phyloP scores from a whole-genome alignment of 352 stramenopile genomes.

The Phytophthora fragariae region DNA sequence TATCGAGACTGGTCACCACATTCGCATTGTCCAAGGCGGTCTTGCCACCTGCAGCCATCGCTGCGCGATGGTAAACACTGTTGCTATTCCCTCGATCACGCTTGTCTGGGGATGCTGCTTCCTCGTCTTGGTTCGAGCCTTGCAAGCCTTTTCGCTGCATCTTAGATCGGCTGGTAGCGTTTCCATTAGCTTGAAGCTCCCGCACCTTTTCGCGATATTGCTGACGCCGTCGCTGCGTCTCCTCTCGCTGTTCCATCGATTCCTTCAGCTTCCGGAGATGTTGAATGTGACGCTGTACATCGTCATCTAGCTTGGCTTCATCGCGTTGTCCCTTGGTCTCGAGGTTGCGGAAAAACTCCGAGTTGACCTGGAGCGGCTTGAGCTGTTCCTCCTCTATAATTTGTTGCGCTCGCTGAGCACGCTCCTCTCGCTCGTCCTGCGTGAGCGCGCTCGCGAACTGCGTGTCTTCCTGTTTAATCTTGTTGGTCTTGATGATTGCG shows the following conservation, averaged over 20 bases:
- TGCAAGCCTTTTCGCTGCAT: constrained; percentile 31
- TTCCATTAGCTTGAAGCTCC: constrained; percentile 50
- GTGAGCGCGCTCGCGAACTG: constrained; percentile 54
- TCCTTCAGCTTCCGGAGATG: constrained; percentile 86
- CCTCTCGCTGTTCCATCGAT: constrained; percentile 66
- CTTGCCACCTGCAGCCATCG: constrained; percentile 30
- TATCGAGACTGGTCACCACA: constrained; percentile 84
- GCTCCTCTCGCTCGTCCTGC: constrained; percentile 77
- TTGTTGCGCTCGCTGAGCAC: constrained; percentile 90
- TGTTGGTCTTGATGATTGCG: constrained; percentile 90
- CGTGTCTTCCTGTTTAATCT: constrained; percentile 82
- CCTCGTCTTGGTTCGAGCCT: constrained; percentile 57
- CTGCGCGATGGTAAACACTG: constrained; percentile 48
- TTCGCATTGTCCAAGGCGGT: constrained; percentile 39
- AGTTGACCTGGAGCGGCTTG: constrained; percentile 90
- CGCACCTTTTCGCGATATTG: constrained; percentile 70
- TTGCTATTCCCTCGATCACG: constrained; percentile 30
- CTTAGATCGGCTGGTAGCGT: constrained; percentile 33
- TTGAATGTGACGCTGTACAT: constrained; percentile 91
- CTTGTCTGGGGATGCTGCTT: constrained; percentile 24
- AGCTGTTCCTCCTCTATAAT: constrained; percentile 94
- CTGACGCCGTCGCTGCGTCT: constrained; percentile 64
- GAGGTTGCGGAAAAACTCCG: constrained; percentile 89
- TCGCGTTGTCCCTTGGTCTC: constrained; percentile 74
- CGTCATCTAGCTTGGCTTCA: constrained; percentile 75